Conservation (phyloP, 495 filamentous ascomycete species). For the Talaromyces nanjingensis region DNA sequence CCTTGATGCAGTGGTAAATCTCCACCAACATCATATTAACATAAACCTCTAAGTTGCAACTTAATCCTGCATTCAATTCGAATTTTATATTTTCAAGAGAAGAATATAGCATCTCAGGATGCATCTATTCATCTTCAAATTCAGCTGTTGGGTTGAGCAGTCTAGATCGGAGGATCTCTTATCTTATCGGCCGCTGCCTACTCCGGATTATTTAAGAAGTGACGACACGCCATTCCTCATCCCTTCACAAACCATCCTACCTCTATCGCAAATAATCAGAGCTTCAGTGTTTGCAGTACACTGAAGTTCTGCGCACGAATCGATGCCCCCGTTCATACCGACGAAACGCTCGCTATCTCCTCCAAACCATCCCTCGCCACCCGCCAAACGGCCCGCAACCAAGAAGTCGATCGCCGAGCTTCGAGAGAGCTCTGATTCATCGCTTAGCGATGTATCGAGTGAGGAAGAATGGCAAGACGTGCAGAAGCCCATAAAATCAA, state of each 20-base stretch:
- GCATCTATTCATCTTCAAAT: too few relatives aligned
- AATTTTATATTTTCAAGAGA: too few relatives aligned
- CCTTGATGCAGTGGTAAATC: too few relatives aligned
- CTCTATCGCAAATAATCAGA: background rate
- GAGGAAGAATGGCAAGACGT: conserved; percentile 10
- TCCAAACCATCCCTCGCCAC: conserved; percentile 53
- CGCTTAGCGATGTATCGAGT: conserved; percentile 53
- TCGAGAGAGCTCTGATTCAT: conserved; percentile 49
- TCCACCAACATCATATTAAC: too few relatives aligned
- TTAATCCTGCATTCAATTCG: too few relatives aligned
- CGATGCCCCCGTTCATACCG: conserved; percentile 48
- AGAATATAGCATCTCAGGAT: too few relatives aligned
- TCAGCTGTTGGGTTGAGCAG: too few relatives aligned
- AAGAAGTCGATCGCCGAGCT: conserved; percentile 41
- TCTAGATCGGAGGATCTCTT: too few relatives aligned
- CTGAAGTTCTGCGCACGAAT: background rate
- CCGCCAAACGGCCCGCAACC: conserved; percentile 52
- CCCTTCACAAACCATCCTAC: background rate
- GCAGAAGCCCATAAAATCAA: conserved; percentile 9
- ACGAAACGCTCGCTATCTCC: conserved; percentile 36
- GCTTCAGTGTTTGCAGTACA: background rate
- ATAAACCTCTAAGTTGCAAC: too few relatives aligned
- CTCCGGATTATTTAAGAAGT: background rate
- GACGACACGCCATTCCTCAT: background rate
- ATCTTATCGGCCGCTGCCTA: conserved; percentile 1